Percentiles rank a stretch among this genome's conserved stretches.
phyloP scores from a whole-genome alignment of 202 grass and related monocot genomes.

The Elaeis oleifera region DNA sequence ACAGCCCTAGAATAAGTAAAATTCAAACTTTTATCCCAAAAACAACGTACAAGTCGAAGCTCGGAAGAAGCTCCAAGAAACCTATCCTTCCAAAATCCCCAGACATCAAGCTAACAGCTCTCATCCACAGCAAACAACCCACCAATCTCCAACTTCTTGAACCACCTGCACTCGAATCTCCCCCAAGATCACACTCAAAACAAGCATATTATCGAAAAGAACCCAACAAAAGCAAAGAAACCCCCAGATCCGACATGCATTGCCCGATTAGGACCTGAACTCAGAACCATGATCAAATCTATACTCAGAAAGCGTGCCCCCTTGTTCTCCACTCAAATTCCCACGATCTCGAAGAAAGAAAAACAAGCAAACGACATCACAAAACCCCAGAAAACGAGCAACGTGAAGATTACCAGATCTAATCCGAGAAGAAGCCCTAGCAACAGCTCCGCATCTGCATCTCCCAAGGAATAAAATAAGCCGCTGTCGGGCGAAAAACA shows the following conservation, averaged over 20 bases:
- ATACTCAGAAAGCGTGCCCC: not conserved
- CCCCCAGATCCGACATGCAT: constrained; percentile 4
- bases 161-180: no score
- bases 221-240: not conserved
- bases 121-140: no score
- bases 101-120: no score
- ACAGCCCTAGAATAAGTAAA: no score
- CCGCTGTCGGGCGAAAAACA: not conserved
- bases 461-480: not conserved
- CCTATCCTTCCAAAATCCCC: no score
- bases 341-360: not conserved
- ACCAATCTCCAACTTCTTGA: no score
- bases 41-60: no score
- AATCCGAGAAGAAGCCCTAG: constrained; percentile 7
- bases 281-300: not conserved
- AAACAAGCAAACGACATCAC: not conserved
- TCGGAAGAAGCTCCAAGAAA: no score
- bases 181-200: no score
- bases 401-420: constrained; percentile 9
- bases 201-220: not conserved
- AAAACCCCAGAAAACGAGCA: not conserved
- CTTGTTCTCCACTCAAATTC: not conserved
- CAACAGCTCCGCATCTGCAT: not conserved
- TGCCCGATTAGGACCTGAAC: not conserved
- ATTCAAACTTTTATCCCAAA: no score